Conservation (phyloP, 768 basidiomycete genomes). For the Boletus rex-veris region DNA sequence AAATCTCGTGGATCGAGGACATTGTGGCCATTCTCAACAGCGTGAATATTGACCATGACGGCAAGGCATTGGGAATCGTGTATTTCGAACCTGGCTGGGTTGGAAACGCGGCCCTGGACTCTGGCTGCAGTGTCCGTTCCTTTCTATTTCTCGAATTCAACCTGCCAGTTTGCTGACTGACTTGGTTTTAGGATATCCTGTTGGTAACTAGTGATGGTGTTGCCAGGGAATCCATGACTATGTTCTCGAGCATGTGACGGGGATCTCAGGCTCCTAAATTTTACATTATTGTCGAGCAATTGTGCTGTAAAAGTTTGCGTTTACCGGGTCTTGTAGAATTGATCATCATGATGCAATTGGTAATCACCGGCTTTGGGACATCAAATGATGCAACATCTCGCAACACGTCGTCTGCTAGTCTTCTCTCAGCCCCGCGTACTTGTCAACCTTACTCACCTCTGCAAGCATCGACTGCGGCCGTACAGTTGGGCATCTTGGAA, state of each 20-base stretch:
- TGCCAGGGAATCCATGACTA: slow-evolving; percentile 4
- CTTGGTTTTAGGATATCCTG: slow-evolving; percentile 4
- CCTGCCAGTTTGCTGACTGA: background rate
- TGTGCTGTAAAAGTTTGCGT: no score
- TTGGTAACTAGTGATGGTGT: slow-evolving; percentile 6
- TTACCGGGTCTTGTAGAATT: no score
- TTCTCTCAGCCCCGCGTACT: background rate
- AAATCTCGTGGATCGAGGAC: slow-evolving; percentile 4
- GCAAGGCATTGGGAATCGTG: slow-evolving; percentile 11
- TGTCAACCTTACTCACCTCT: background rate
- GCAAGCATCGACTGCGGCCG: background rate
- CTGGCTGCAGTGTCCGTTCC: slow-evolving; percentile 10
- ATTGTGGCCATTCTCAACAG: background rate
- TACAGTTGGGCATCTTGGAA: background rate
- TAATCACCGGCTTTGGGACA: background rate
- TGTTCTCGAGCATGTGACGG: background rate
- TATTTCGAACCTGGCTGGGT: slow-evolving; percentile 13
- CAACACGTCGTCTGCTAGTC: background rate
- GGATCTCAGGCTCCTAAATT: background rate
- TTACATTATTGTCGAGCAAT: no score
- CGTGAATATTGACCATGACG: background rate
- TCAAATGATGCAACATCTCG: slow-evolving; percentile 4
- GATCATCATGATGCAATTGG: background rate
- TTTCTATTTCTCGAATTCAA: background rate
- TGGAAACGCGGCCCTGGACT: slow-evolving; percentile 3